Evolutionary conservation across 164 flowering plant species (phyloP), one percentile per base, ranked within the genome.

Genomic region (Umbilicus rupestris): DNA sequence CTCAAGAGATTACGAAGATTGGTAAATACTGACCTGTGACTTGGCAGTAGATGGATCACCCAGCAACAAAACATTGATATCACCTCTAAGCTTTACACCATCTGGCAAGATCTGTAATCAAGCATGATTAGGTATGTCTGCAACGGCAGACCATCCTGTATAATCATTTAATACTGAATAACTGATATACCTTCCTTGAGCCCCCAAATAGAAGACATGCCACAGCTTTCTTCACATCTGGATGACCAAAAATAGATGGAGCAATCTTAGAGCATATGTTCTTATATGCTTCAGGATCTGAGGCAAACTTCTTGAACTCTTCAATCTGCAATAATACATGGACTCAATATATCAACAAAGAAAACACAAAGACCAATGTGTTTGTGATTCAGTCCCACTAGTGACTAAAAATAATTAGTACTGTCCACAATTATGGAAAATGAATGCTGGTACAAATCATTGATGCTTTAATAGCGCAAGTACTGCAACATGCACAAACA

Each of bases 1-100:
- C 28, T 24, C 35, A 22, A 28, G 28, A 22, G 64, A 58, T 16
- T 60, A 62, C 19, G 10, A 28, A 57, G 45, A 10, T 9, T 50
- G 44, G 30, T 15, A 39, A n/a, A 11, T 57, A 71, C 69, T 30
- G 42, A 94, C 99, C 92, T 95, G 99, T 57, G 97, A 95, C 77
- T 95, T 95, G 60, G 99, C 99, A 65, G 99, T 95, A 50, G 99
- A 95, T 66, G 99, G 99, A 62, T 95, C 99, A 31, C 99, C 99
- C 74, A 92, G 69, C 63, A 95, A 90, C 82, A 95, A 73, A 45
- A 95, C 90, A 77, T 95, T 95, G 75, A 95, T 87, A 80, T 95
- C 99, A 70, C 99, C 99, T 79, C 99, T 83, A 75, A 95, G 71
- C 70, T 76, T 83, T 65, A 85, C 99, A 52, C 99, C 99, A 84